Percentiles rank a stretch among this genome's conserved stretches.
These are phyloP conservation scores for Candida cerambycidarum DNA, from an alignment of 805 yeast species.

Conservation along the genomic window DNA sequence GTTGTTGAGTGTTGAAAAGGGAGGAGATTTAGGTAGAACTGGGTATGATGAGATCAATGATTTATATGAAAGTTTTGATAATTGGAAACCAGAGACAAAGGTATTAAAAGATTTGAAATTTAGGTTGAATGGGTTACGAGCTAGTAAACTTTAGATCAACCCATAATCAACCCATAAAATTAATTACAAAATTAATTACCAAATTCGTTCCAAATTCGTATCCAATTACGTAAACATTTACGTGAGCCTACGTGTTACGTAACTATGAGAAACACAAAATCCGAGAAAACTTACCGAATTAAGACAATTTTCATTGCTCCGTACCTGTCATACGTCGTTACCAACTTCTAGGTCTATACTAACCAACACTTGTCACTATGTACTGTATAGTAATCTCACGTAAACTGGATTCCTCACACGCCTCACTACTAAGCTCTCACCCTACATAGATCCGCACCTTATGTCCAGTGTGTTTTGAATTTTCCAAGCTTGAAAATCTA, in stretches of 20 bases:
- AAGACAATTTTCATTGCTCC: too few species aligned
- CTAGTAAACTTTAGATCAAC: conserved; percentile 30
- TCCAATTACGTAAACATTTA: too few species aligned
- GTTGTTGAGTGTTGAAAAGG: conserved; percentile 29
- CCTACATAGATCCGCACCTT: neutral
- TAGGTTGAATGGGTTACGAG: conserved; percentile 57
- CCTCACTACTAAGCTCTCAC: neutral
- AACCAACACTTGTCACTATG: too few species aligned
- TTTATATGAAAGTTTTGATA: conserved; percentile 69
- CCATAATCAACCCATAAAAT: conserved; percentile 12
- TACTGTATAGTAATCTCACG: too few species aligned
- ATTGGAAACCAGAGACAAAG: conserved; percentile 87
- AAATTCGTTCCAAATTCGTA: neutral
- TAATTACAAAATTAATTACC: neutral
- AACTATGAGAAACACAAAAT: too few species aligned
- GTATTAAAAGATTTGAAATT: conserved; percentile 81
- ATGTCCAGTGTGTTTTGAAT: neutral
- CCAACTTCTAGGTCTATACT: too few species aligned
- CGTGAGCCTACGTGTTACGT: too few species aligned
- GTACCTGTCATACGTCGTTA: too few species aligned
- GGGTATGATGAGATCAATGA: conserved; percentile 56
- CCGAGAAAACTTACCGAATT: too few species aligned
- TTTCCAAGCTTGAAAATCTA: neutral
- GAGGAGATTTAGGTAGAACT: conserved; percentile 28
- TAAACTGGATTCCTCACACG: neutral